These are phyloP conservation scores for Amborella trichopoda DNA, from an alignment of 164 flowering plant species.

Conservation along the genomic window DNA sequence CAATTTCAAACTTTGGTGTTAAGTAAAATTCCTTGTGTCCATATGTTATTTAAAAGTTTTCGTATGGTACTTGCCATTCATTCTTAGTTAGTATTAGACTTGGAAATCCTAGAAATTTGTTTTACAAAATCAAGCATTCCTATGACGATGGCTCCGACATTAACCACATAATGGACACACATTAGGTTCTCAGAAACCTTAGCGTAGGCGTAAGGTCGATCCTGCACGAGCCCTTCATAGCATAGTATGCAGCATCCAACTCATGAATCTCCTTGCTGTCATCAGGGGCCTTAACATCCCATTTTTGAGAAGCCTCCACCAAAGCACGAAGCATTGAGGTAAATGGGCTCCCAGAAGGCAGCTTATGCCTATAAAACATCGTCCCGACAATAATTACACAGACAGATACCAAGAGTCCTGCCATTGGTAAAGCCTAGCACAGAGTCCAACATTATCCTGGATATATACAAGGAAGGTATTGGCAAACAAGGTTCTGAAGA, in stretches of 20 bases:
- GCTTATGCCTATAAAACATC: slow-evolving; percentile 20
- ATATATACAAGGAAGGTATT: slow-evolving; percentile 21
- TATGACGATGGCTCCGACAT: too few species aligned
- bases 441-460: slow-evolving; percentile 19
- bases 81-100: too few species aligned
- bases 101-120: too few species aligned
- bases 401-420: slow-evolving; percentile 15
- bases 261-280: slow-evolving; percentile 23
- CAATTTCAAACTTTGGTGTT: too few species aligned
- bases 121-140: too few species aligned
- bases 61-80: too few species aligned
- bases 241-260: slow-evolving; percentile 27
- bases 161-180: too few species aligned
- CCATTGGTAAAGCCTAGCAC: slow-evolving; percentile 21
- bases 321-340: slow-evolving; percentile 17
- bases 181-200: too few species aligned
- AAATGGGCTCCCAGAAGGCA: slow-evolving; percentile 20
- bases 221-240: slow-evolving; percentile 13
- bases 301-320: slow-evolving; percentile 13
- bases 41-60: too few species aligned
- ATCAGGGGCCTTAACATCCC: slow-evolving; percentile 12
- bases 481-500: slow-evolving; percentile 20
- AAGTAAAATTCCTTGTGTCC: too few species aligned
- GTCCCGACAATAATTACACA: slow-evolving; percentile 15
- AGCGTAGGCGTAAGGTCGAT: slow-evolving; percentile 33